Conservation (phyloP, 163 green algal genomes). For the Scenedesmus sp. region DNA sequence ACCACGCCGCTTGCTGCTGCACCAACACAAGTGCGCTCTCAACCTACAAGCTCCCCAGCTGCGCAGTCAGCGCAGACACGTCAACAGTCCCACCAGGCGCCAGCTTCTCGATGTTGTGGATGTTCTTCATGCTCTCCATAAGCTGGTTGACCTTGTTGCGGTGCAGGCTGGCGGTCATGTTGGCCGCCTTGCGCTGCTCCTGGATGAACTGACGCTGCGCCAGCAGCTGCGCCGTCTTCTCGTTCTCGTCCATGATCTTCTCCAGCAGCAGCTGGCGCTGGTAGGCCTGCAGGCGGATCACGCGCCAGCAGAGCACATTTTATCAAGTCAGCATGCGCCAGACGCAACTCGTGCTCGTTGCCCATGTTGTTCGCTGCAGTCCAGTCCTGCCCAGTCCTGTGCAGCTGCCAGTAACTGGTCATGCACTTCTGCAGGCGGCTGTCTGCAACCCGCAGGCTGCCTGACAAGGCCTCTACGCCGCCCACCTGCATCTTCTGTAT, state of each 20-base stretch:
- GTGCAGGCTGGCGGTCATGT: constrained; percentile 85
- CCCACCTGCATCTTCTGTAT: constrained; percentile 70
- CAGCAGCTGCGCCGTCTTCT: constrained; percentile 72
- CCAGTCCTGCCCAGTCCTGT: too few relatives aligned
- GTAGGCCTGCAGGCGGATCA: constrained; percentile 53
- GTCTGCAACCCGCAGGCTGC: background rate
- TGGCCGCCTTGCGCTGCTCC: constrained; percentile 79
- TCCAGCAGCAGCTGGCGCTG: constrained; percentile 75
- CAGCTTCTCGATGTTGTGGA: constrained; percentile 69
- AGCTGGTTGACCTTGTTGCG: constrained; percentile 72
- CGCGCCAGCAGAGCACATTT: background rate
- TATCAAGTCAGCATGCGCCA: background rate
- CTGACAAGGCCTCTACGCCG: background rate
- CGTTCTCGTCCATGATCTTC: constrained; percentile 85
- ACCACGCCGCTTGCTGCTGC: background rate
- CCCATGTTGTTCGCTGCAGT: too few relatives aligned
- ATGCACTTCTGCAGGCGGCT: background rate
- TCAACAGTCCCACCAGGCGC: constrained; percentile 42
- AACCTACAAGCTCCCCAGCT: constrained; percentile 38
- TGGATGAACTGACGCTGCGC: constrained; percentile 72
- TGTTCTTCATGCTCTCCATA: constrained; percentile 69
- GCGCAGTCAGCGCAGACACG: constrained; percentile 46
- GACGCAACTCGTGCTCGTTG: too few relatives aligned
- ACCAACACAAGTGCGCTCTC: background rate
- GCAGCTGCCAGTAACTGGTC: background rate